These are phyloP conservation scores for Fraxinus angustifolia DNA, from an alignment of 305 asterid species.

Conservation along the genomic window DNA sequence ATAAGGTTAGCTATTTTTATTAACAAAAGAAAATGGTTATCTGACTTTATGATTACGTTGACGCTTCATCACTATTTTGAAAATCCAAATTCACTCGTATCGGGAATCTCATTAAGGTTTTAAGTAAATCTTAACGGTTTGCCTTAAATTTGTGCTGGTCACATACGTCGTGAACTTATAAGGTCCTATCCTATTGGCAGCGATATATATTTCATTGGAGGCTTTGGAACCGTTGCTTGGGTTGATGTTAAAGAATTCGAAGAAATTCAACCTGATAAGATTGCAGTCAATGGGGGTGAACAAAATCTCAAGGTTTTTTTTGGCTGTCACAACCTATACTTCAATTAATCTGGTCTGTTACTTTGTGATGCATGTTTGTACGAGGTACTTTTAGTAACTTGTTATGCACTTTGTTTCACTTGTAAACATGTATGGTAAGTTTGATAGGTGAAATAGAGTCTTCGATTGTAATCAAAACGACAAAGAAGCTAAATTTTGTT, in stretches of 20 bases:
- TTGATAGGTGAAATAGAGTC: neutral
- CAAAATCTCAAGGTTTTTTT: constrained; percentile 63
- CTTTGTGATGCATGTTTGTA: neutral
- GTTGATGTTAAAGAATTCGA: constrained; percentile 89
- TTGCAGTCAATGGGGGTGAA: constrained; percentile 91
- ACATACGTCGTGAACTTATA: neutral
- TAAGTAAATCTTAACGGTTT: neutral
- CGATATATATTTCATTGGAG: constrained; percentile 95
- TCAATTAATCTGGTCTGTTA: neutral
- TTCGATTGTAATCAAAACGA: neutral
- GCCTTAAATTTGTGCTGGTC: neutral
- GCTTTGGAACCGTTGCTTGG: constrained; percentile 98
- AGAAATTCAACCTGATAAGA: constrained; percentile 74
- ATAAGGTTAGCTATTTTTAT: constrained; percentile 54
- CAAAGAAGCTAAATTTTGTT: neutral
- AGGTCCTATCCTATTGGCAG: constrained; percentile 35
- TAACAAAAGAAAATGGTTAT: neutral
- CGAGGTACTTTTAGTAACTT: neutral
- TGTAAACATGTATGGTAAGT: neutral
- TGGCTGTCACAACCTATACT: neutral
- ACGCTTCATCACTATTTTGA: neutral
- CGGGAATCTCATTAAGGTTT: neutral
- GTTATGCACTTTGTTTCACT: neutral
- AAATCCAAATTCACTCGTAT: neutral
- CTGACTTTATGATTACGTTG: neutral